Percentiles rank a stretch among this genome's conserved stretches.
Evolutionary conservation across 768 basidiomycete species (phyloP).

Genomic region (Termitomyces sp.): DNA sequence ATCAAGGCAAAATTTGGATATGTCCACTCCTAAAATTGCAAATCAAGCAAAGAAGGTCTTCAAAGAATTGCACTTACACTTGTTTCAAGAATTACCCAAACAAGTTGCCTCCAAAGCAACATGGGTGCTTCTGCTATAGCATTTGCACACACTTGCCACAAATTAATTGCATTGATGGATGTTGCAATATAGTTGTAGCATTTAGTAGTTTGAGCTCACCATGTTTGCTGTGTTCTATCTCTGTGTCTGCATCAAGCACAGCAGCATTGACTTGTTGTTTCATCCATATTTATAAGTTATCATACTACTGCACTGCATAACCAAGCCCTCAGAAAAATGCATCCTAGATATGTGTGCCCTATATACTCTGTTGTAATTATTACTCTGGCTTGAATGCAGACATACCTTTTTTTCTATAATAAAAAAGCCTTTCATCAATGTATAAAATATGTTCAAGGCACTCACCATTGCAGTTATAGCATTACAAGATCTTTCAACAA

Average conservation of each 20-base stretch:
- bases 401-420: background rate
- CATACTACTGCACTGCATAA: background rate
- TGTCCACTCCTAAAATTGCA: slow-evolving; percentile 23
- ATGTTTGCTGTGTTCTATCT: too few species aligned
- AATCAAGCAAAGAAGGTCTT: too few species aligned
- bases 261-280: too few species aligned
- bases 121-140: too few species aligned
- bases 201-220: too few species aligned
- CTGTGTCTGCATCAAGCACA: too few species aligned
- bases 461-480: background rate
- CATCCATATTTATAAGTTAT: background rate
- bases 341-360: background rate
- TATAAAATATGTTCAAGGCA: background rate
- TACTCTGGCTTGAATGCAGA: too few species aligned
- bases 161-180: background rate
- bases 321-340: background rate
- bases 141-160: too few species aligned
- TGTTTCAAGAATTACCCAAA: slow-evolving; percentile 17
- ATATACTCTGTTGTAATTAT: too few species aligned
- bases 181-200: too few species aligned
- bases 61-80: background rate
- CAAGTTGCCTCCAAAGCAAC: slow-evolving; percentile 19
- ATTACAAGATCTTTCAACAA: background rate
- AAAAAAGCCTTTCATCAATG: background rate
- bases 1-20: slow-evolving; percentile 29